These are phyloP conservation scores for Xylariaceae sp. DNA, from an alignment of 2,329 filamentous ascomycete genomes.

Conservation along the genomic window DNA sequence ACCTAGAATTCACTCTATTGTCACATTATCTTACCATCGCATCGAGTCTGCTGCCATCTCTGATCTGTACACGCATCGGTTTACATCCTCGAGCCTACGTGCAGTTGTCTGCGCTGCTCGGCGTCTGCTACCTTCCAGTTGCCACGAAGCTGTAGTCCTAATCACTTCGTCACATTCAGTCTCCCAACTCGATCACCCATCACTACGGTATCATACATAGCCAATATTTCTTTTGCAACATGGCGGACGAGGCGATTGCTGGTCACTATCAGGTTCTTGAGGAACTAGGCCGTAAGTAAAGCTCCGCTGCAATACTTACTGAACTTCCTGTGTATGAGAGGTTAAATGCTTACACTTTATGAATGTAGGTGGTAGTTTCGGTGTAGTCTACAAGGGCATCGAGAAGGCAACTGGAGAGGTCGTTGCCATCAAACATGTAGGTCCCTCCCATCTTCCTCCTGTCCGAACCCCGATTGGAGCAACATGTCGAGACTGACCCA, in stretches of 20 bases:
- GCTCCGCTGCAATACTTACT: constrained; percentile 20
- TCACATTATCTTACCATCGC: not conserved
- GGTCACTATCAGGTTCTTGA: constrained; percentile 93
- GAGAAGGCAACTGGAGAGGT: constrained; percentile 89
- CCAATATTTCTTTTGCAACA: constrained; percentile 34
- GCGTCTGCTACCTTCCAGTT: constrained; percentile 15
- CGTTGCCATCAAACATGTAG: constrained; percentile 94
- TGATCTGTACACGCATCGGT: constrained; percentile 6
- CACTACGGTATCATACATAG: not conserved
- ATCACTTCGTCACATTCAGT: constrained; percentile 16
- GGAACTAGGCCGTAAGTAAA: constrained; percentile 85
- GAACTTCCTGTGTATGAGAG: not conserved
- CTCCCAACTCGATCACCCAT: not conserved
- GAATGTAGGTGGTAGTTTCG: constrained; percentile 84
- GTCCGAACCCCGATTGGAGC: not conserved
- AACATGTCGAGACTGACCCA: constrained; percentile 18
- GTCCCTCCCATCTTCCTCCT: constrained; percentile 42
- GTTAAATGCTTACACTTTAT: constrained; percentile 12
- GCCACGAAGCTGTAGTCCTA: constrained; percentile 21
- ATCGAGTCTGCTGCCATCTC: not conserved
- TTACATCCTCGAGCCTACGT: constrained; percentile 20
- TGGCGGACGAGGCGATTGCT: constrained; percentile 73
- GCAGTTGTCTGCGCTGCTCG: constrained; percentile 19
- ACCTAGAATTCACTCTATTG: not conserved
- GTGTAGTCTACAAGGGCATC: constrained; percentile 95